These are phyloP conservation scores for Haplosporangium gracile DNA, from an alignment of 192 early-diverging fungal species.

Conservation along the genomic window DNA sequence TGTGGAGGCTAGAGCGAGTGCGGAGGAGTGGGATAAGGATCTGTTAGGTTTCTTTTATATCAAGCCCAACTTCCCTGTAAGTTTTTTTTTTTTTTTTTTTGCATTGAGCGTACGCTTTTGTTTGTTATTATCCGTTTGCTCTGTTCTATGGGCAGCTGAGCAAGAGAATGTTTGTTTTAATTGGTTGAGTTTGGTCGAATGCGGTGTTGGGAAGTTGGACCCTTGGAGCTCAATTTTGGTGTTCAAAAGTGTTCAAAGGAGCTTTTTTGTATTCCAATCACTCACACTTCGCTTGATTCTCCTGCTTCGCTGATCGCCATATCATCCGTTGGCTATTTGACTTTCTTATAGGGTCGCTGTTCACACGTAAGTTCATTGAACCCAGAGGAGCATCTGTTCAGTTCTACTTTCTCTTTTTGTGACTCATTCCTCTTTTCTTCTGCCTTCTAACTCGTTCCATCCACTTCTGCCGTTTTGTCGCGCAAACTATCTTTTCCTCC, in stretches of 20 bases:
- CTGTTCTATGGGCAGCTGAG: too few species aligned
- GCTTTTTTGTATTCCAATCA: neutral
- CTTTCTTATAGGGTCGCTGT: conserved; percentile 36
- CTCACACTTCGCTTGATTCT: neutral
- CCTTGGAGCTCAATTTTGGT: neutral
- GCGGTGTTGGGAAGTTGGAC: neutral
- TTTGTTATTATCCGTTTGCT: too few species aligned
- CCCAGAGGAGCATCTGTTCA: neutral
- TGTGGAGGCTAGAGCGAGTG: conserved; percentile 9
- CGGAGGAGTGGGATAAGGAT: conserved; percentile 56
- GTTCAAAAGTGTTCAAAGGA: neutral
- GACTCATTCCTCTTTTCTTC: neutral
- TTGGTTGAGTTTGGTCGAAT: too few species aligned
- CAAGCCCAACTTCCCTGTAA: conserved; percentile 84
- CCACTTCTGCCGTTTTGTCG: neutral
- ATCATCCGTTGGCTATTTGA: neutral
- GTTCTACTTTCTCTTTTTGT: neutral
- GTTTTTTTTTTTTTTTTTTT: neutral
- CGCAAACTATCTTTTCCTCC: neutral
- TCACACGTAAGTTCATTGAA: conserved; percentile 41
- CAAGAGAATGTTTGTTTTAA: too few species aligned
- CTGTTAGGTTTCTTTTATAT: conserved; percentile 80
- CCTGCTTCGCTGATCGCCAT: neutral
- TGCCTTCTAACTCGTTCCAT: conserved; percentile 13
- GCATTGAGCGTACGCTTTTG: neutral